Percentiles rank a stretch among this genome's conserved stretches.
Evolutionary conservation across 202 grass and related monocot species (phyloP).

Genomic region (Miscanthus sacchariflorus): DNA sequence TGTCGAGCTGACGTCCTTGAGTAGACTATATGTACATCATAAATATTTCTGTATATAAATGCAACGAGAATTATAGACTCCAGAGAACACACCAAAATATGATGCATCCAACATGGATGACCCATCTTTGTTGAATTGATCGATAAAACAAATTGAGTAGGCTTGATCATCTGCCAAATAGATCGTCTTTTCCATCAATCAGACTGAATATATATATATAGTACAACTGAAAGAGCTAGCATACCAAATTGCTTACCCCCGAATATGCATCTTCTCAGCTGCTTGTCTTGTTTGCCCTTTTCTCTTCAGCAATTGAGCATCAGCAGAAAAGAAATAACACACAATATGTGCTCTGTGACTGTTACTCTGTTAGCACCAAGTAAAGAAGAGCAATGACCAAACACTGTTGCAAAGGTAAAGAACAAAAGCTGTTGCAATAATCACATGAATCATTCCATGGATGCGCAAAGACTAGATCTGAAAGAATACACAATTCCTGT

Average conservation of each 20-base stretch:
- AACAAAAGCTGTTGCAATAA: constrained; percentile 55
- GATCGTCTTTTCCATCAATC: constrained; percentile 44
- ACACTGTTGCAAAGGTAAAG: constrained; percentile 32
- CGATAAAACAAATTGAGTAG: constrained; percentile 39
- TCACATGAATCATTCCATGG: constrained; percentile 53
- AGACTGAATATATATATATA: neutral
- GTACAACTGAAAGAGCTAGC: constrained; percentile 15
- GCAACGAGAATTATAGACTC: constrained; percentile 24
- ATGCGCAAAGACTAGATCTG: constrained; percentile 28
- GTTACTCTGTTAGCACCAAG: neutral
- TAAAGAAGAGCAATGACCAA: constrained; percentile 30
- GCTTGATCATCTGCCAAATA: constrained; percentile 40
- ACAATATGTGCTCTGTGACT: neutral
- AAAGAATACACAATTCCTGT: constrained; percentile 42
- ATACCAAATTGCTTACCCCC: constrained; percentile 24
- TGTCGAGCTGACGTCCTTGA: neutral
- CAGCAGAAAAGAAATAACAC: constrained; percentile 2
- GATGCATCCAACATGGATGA: constrained; percentile 36
- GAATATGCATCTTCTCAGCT: constrained; percentile 24
- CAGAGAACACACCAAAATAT: constrained; percentile 27
- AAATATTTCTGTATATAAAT: neutral
- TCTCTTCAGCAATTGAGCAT: neutral
- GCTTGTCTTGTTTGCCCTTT: neutral
- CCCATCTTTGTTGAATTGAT: neutral
- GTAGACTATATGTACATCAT: neutral